A percentile compares a stretch with the other conserved stretches of the same genome.
Conservation (phyloP, 176 grass and related monocot genomes). For the Triticum dicoccoides region DNA sequence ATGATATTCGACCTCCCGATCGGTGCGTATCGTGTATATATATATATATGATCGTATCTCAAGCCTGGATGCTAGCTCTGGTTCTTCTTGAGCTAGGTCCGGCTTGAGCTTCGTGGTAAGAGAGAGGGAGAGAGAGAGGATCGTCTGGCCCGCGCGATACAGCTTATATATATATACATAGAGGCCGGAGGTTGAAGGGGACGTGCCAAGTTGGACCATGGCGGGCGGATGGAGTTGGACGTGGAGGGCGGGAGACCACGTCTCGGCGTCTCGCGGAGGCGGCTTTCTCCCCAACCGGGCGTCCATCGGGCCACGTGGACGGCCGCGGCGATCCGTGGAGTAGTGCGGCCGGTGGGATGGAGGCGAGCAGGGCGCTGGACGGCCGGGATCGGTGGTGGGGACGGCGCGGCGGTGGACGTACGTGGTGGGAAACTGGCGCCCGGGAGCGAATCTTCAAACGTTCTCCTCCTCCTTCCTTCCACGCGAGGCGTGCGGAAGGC, state of each 20-base stretch:
- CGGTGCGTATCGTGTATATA: neutral
- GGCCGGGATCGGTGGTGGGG: constrained; percentile 24
- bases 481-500: neutral
- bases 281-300: constrained; percentile 14
- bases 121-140: neutral
- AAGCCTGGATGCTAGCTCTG: neutral
- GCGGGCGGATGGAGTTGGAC: neutral
- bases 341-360: constrained; percentile 26
- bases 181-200: neutral
- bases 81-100: neutral
- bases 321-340: neutral
- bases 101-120: neutral
- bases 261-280: neutral
- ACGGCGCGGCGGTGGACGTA: constrained; percentile 3
- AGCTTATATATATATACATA: constrained; percentile 38
- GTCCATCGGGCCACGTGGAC: constrained; percentile 33
- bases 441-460: neutral
- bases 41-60: neutral
- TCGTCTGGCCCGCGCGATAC: neutral
- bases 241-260: constrained; percentile 13
- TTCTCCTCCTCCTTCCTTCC: neutral
- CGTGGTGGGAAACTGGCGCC: constrained; percentile 31
- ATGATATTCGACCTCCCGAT: neutral
- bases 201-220: constrained; percentile 22
- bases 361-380: neutral